Conservation (phyloP, 139 green algal species). For the Nannochloris sp. region DNA sequence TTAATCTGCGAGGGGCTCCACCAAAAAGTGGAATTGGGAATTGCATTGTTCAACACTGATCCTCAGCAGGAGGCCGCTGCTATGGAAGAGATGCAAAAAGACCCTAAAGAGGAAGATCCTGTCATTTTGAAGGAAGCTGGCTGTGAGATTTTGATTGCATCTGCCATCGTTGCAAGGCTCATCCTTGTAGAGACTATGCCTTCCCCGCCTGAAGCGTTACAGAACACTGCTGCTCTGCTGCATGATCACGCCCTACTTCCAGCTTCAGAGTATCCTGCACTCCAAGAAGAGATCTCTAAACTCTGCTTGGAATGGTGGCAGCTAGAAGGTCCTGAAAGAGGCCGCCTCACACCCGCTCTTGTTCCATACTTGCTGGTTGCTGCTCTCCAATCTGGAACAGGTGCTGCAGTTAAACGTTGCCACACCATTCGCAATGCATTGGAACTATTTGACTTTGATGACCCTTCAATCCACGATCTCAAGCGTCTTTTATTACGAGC, state of each 20-base stretch:
- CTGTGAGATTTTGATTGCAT: constrained; percentile 14
- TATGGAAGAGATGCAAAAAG: neutral
- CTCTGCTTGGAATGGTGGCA: constrained; percentile 72
- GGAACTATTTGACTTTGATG: constrained; percentile 68
- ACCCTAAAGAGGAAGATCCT: neutral
- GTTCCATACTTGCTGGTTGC: constrained; percentile 63
- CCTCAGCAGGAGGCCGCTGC: neutral
- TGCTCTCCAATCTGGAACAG: constrained; percentile 14
- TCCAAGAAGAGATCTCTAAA: constrained; percentile 57
- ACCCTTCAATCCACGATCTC: constrained; percentile 51
- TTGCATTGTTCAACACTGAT: neutral
- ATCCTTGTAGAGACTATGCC: constrained; percentile 19
- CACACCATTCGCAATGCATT: constrained; percentile 52
- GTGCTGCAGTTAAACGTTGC: constrained; percentile 57
- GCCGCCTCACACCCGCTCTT: constrained; percentile 54
- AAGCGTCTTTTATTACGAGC: constrained; percentile 60
- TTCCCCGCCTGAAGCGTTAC: constrained; percentile 17
- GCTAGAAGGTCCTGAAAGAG: constrained; percentile 28
- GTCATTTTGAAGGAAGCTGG: constrained; percentile 6
- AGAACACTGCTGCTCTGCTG: constrained; percentile 25
- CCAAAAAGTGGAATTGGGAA: neutral
- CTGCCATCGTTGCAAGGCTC: constrained; percentile 25
- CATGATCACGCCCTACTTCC: constrained; percentile 45
- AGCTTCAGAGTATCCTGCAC: constrained; percentile 14
- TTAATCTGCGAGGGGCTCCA: constrained; percentile 14